phyloP scores from a whole-genome alignment of 1,284 basidiomycete species.

The Pholiota adiposa region DNA sequence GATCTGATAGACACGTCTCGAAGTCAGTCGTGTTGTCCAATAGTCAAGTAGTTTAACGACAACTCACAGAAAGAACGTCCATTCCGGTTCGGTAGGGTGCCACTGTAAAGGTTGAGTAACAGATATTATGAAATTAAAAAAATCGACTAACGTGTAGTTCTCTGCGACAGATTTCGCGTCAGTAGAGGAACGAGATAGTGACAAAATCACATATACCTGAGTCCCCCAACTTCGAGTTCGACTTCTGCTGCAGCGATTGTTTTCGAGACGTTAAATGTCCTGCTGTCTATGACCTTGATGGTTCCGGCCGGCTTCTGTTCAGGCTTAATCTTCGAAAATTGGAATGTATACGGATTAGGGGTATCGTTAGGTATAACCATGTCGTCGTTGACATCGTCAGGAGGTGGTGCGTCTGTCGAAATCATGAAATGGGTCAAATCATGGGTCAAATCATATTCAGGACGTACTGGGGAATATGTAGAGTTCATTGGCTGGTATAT shows the following conservation, averaged over 20 bases:
- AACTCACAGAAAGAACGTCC: constrained; percentile 54
- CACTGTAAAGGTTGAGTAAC: constrained; percentile 53
- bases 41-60: too few relatives aligned
- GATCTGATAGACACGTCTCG: constrained; percentile 33
- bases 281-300: constrained; percentile 63
- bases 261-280: constrained; percentile 56
- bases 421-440: neutral
- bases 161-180: constrained; percentile 24
- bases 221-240: constrained; percentile 57
- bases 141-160: constrained; percentile 57
- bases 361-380: constrained; percentile 28
- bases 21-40: too few relatives aligned
- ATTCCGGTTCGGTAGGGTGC: constrained; percentile 73
- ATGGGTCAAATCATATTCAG: neutral
- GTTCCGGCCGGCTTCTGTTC: constrained; percentile 53
- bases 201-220: constrained; percentile 44
- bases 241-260: constrained; percentile 64
- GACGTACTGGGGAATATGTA: constrained; percentile 58
- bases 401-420: constrained; percentile 35
- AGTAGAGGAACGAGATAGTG: neutral
- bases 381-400: constrained; percentile 34
- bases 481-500: constrained; percentile 51
- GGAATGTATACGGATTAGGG: constrained; percentile 46
- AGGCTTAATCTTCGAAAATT: constrained; percentile 48
- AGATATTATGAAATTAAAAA: neutral